Conservation (phyloP, 768 basidiomycete genomes). For the Lactarius vividus region DNA sequence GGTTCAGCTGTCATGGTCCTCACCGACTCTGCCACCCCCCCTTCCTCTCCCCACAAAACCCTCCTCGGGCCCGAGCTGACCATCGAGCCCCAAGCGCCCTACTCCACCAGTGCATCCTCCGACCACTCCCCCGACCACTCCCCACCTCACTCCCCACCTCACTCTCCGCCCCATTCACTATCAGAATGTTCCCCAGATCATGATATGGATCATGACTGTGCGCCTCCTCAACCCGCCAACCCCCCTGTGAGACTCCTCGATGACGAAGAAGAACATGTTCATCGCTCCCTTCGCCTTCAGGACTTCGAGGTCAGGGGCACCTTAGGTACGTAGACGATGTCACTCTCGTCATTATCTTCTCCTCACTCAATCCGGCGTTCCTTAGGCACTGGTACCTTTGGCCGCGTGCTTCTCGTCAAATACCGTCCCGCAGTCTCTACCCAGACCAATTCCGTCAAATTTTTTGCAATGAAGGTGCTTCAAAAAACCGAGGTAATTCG, state of each 20-base stretch:
- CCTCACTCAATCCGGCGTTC: background rate
- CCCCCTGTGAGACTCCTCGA: constrained; percentile 62
- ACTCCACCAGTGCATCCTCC: background rate
- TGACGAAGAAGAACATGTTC: constrained; percentile 64
- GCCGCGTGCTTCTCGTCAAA: constrained; percentile 85
- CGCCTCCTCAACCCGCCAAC: constrained; percentile 27
- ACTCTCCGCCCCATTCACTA: constrained; percentile 17
- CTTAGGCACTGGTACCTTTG: constrained; percentile 94
- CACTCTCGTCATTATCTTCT: background rate
- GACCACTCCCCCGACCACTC: constrained; percentile 14
- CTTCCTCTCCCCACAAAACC: constrained; percentile 16
- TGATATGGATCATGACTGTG: constrained; percentile 21
- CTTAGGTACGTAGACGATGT: constrained; percentile 48
- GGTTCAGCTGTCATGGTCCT: constrained; percentile 26
- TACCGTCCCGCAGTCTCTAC: constrained; percentile 50
- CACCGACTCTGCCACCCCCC: constrained; percentile 19
- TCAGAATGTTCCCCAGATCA: constrained; percentile 19
- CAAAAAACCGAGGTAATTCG: constrained; percentile 83
- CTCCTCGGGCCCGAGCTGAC: constrained; percentile 13
- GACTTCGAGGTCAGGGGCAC: constrained; percentile 83
- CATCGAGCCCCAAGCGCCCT: constrained; percentile 20
- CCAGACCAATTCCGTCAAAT: constrained; percentile 48
- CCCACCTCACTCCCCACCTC: constrained; percentile 18
- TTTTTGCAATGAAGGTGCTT: constrained; percentile 88
- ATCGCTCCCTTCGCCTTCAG: constrained; percentile 58